Evolutionary conservation across 768 basidiomycete species (phyloP).

Genomic region (Suillus clintonianus): DNA sequence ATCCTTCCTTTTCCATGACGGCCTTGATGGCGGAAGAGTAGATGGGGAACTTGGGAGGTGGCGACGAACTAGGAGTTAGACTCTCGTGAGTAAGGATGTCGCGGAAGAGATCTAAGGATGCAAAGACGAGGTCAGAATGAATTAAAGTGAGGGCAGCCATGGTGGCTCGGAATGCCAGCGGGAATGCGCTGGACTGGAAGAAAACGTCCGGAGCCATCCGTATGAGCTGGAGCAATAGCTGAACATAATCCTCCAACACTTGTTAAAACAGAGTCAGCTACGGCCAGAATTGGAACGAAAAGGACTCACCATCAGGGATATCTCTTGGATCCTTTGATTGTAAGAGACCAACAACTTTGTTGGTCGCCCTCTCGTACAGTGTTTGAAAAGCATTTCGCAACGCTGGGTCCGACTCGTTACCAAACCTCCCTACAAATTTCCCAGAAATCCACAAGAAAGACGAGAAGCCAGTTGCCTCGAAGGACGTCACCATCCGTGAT

Average conservation of each 20-base stretch:
- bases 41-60: slow-evolving; percentile 59
- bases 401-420: slow-evolving; percentile 56
- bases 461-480: slow-evolving; percentile 78
- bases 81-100: slow-evolving; percentile 75
- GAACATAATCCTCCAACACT: slow-evolving; percentile 96
- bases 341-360: slow-evolving; percentile 66
- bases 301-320: slow-evolving; percentile 84
- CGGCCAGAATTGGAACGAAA: neutral
- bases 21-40: slow-evolving; percentile 65
- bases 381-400: slow-evolving; percentile 60
- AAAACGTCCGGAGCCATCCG: slow-evolving; percentile 72
- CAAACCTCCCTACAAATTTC: slow-evolving; percentile 80
- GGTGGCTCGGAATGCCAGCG: slow-evolving; percentile 71
- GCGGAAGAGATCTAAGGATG: slow-evolving; percentile 79
- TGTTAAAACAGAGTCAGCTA: slow-evolving; percentile 8
- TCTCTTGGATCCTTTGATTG: slow-evolving; percentile 68
- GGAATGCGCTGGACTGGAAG: slow-evolving; percentile 77
- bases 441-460: slow-evolving; percentile 95
- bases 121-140: slow-evolving; percentile 79
- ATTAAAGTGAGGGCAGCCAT: slow-evolving; percentile 83
- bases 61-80: slow-evolving; percentile 48
- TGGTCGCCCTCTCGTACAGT: slow-evolving; percentile 76
- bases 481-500: slow-evolving; percentile 72
- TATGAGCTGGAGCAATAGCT: slow-evolving; percentile 70
- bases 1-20: slow-evolving; percentile 71